Base-by-base conservation (phyloP, 2,329 filamentous ascomycete species). In the Claviceps spartinae region DNA sequence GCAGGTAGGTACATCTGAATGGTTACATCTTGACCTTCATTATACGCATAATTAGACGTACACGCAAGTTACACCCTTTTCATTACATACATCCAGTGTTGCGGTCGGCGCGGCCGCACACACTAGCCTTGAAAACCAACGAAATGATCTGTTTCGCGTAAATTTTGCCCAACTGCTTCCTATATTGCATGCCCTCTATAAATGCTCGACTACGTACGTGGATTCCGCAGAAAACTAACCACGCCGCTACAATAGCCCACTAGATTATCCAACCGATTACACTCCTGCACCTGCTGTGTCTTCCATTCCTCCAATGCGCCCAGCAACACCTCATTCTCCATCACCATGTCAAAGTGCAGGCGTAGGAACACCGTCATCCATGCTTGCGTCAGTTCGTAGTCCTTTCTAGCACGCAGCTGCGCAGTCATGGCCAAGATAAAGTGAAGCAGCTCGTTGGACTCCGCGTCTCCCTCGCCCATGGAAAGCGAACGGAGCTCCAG, bases 321-420 rank as follows among this genome's bases (percentile, higher is more conserved):
- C 46, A 81, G 72, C 14, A 91, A 66, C 34, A 66, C 61, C 57
- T 72, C 69, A 65, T 62, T 77, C 63, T 69, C 74, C 69, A 71
- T 71, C 43, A 78, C 67, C 40, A 75, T 56, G 57, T 81, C 77
- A 56, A 78, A 78, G 67, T 97, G 91, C 42, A 95, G 71, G 47
- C 83, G 79, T 54, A 98, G 65, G 62, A 97, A 95, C 1, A 97
- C 91, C 2, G 85, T 83, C 89, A 98, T 97, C 91, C 93, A 98
- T 0, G 89, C 88, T 67, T 97, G 90, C 16, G 88, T 86, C 41
- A 98, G 76, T 69, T 98, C 93, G 67, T 95, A 98, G 66, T 97
- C 93, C 47, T 79, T 79, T 57, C 83, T 81, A 49, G 79, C 73
- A 44, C 72, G 69, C 50, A 97, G 71, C 13, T 85, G 76, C 51